Evolutionary conservation across 768 basidiomycete genomes (phyloP).

Genomic region (Infundibulicybe gibba): DNA sequence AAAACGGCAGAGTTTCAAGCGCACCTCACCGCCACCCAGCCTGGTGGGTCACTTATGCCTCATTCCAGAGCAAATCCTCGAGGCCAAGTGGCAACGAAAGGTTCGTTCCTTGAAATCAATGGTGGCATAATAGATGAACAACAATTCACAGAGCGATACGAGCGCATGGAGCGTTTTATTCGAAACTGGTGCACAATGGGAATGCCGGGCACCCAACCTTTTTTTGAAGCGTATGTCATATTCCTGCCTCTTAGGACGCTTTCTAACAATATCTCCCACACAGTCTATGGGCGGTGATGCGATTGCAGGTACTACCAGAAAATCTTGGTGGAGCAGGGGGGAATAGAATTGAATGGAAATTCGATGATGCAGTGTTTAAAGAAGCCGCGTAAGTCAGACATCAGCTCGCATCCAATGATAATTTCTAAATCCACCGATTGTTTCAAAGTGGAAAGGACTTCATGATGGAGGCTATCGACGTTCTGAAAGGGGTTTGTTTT

Average conservation of each 20-base stretch:
- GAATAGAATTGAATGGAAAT: slow-evolving; percentile 78
- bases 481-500: slow-evolving; percentile 83
- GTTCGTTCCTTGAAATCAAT: slow-evolving; percentile 20
- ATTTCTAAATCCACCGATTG: slow-evolving; percentile 12
- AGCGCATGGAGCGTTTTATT: slow-evolving; percentile 73
- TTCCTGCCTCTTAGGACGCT: slow-evolving; percentile 5
- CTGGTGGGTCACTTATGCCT: slow-evolving; percentile 77
- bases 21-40: slow-evolving; percentile 71
- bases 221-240: slow-evolving; percentile 59
- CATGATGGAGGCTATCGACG: slow-evolving; percentile 86
- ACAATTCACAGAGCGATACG: slow-evolving; percentile 53
- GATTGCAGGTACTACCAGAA: slow-evolving; percentile 78
- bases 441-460: slow-evolving; percentile 81
- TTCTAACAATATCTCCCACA: slow-evolving; percentile 13
- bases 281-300: slow-evolving; percentile 73
- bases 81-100: slow-evolving; percentile 65
- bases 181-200: slow-evolving; percentile 82
- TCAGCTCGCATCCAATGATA: slow-evolving; percentile 10
- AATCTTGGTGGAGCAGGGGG: slow-evolving; percentile 77
- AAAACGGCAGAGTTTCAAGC: slow-evolving; percentile 84
- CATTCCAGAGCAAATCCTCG: slow-evolving; percentile 65
- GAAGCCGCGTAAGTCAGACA: slow-evolving; percentile 78
- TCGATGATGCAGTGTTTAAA: slow-evolving; percentile 93
- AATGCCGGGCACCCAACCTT: slow-evolving; percentile 88
- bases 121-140: too few species aligned